These are phyloP conservation scores for Cercophora sp. DNA, from an alignment of 495 filamentous ascomycete genomes.

Conservation along the genomic window DNA sequence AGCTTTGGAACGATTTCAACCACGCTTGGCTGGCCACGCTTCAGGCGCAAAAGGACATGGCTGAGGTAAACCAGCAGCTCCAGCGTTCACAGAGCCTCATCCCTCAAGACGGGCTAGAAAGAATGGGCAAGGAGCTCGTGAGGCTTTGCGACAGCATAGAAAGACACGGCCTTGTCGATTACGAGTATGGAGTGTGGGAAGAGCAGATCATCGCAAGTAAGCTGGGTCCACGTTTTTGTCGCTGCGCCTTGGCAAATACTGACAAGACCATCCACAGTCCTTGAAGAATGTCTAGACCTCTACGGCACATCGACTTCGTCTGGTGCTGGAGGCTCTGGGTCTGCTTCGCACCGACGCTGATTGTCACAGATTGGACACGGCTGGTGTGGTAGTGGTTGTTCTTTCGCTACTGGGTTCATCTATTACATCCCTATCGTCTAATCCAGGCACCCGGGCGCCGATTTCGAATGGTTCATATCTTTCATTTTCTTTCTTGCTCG, in stretches of 20 bases:
- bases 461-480: too few species aligned
- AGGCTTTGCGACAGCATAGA: slow-evolving; percentile 82
- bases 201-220: slow-evolving; percentile 82
- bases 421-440: too few species aligned
- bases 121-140: slow-evolving; percentile 77
- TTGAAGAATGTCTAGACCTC: slow-evolving; percentile 64
- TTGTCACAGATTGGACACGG: too few species aligned
- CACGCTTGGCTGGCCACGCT: slow-evolving; percentile 85
- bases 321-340: not conserved
- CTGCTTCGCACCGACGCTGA: slow-evolving; percentile 1
- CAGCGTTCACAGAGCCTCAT: slow-evolving; percentile 64
- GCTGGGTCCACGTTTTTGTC: slow-evolving; percentile 27
- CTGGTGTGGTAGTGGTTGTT: too few species aligned
- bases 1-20: slow-evolving; percentile 94
- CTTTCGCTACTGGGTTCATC: too few species aligned
- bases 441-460: too few species aligned
- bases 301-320: slow-evolving; percentile 39
- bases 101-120: slow-evolving; percentile 62
- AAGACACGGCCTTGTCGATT: slow-evolving; percentile 87
- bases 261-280: too few species aligned
- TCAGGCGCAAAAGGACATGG: slow-evolving; percentile 80
- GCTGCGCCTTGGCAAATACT: too few species aligned
- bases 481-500: slow-evolving; percentile 1
- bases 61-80: slow-evolving; percentile 56
- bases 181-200: slow-evolving; percentile 95